Percentiles rank a stretch among this genome's conserved stretches.
These are phyloP conservation scores for Thielaviopsis ethacetica DNA, from an alignment of 2,329 filamentous ascomycete species.

Conservation along the genomic window DNA sequence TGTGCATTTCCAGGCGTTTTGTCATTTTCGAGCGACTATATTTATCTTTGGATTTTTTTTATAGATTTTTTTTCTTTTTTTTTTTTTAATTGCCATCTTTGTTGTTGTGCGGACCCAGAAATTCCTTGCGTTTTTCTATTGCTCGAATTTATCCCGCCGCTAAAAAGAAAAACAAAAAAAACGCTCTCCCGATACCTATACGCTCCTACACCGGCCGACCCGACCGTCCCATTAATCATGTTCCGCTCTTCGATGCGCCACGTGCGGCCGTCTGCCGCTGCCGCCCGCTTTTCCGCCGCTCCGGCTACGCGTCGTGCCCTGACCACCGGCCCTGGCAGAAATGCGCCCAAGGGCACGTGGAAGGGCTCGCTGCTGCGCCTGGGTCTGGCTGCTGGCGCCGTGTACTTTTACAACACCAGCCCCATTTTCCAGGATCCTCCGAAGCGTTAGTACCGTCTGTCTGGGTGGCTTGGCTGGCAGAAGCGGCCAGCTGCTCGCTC, in stretches of 20 bases:
- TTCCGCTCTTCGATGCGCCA: slow-evolving; percentile 12
- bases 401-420: slow-evolving; percentile 94
- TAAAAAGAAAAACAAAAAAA: no score
- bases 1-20: background rate
- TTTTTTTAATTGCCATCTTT: background rate
- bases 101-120: background rate
- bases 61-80: background rate
- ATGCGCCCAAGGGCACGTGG: slow-evolving; percentile 57
- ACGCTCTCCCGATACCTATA: background rate
- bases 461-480: no score
- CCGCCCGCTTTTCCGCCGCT: background rate
- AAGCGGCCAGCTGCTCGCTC: background rate
- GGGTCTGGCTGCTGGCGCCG: slow-evolving; percentile 55
- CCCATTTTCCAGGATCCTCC: slow-evolving; percentile 73
- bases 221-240: slow-evolving; percentile 3
- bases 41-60: background rate
- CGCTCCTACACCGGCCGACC: background rate
- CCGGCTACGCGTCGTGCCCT: slow-evolving; percentile 22
- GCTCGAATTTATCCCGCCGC: background rate
- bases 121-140: background rate
- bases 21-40: background rate
- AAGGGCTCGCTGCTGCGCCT: slow-evolving; percentile 60
- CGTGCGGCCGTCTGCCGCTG: slow-evolving; percentile 6
- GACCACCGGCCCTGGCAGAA: slow-evolving; percentile 37
- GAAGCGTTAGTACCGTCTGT: slow-evolving; percentile 32